Conservation (phyloP, 805 yeast genomes). For the Saccharomycopsis babjevae region DNA sequence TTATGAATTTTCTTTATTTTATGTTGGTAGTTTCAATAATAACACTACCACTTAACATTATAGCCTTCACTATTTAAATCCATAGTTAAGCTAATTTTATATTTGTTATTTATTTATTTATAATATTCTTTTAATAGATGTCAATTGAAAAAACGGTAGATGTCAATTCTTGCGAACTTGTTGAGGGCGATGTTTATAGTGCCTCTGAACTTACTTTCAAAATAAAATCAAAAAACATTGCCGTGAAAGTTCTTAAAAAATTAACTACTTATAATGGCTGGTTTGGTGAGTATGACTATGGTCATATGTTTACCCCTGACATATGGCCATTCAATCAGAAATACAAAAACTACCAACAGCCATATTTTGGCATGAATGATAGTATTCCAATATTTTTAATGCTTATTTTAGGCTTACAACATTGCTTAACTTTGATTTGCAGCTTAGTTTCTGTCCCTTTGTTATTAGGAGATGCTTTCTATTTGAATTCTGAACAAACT, state of each 20-base stretch:
- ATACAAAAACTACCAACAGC: constrained; percentile 45
- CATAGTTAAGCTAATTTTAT: background rate
- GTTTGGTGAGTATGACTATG: constrained; percentile 82
- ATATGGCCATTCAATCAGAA: constrained; percentile 55
- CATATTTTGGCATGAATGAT: constrained; percentile 73
- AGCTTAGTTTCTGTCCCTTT: constrained; percentile 83
- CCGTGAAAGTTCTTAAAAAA: constrained; percentile 26
- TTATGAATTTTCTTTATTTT: no score
- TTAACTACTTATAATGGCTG: constrained; percentile 71
- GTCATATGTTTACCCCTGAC: constrained; percentile 67
- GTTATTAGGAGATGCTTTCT: constrained; percentile 54
- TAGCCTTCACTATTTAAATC: background rate
- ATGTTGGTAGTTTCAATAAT: no score
- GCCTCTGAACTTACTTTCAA: background rate
- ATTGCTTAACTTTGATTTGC: constrained; percentile 82
- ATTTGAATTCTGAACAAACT: constrained; percentile 37
- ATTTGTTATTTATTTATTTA: no score
- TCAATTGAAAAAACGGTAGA: background rate
- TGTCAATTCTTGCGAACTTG: background rate
- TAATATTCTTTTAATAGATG: background rate
- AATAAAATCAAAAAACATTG: background rate
- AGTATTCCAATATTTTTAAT: constrained; percentile 79
- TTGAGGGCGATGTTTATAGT: background rate
- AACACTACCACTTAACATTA: background rate
- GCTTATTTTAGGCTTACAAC: constrained; percentile 74